phyloP scores from a whole-genome alignment of 495 filamentous ascomycete genomes.

The Rostrohypoxylon terebratum region DNA sequence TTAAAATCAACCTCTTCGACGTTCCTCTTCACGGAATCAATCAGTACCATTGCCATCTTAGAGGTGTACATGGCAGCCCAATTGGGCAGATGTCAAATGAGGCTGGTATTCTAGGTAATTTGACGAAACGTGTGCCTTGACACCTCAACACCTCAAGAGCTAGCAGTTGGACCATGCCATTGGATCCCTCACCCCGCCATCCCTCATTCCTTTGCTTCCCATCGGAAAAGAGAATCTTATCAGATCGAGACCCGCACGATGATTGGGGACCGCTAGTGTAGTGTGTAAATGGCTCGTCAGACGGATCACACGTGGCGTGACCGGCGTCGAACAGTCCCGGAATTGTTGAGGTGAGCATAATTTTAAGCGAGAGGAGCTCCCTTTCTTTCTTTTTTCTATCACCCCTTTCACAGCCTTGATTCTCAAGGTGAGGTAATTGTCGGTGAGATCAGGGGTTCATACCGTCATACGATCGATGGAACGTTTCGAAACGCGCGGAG shows the following conservation, averaged over 20 bases:
- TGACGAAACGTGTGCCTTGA: background rate
- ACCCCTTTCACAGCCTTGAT: constrained; percentile 8
- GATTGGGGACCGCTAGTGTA: constrained; percentile 1
- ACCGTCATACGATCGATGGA: constrained; percentile 45
- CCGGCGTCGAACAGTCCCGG: constrained; percentile 26
- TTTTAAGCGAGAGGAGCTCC: constrained; percentile 24
- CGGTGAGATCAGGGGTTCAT: constrained; percentile 36
- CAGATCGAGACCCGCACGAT: constrained; percentile 30
- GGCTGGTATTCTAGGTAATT: background rate
- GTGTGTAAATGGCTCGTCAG: constrained; percentile 32
- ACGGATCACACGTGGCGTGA: constrained; percentile 38
- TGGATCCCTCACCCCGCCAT: background rate
- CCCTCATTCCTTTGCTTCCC: constrained; percentile 1
- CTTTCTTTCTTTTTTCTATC: too few species aligned
- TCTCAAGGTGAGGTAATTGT: constrained; percentile 28
- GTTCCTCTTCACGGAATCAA: background rate
- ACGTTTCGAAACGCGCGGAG: constrained; percentile 35
- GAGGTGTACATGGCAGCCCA: background rate
- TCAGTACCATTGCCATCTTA: background rate
- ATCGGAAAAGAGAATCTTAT: constrained; percentile 36
- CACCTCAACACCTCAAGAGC: background rate
- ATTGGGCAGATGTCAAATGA: background rate
- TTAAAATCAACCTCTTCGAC: background rate
- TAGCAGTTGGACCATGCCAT: constrained; percentile 7
- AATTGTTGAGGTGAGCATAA: constrained; percentile 34